Conservation (phyloP, 805 yeast species). For the Pichia cabralensis region DNA sequence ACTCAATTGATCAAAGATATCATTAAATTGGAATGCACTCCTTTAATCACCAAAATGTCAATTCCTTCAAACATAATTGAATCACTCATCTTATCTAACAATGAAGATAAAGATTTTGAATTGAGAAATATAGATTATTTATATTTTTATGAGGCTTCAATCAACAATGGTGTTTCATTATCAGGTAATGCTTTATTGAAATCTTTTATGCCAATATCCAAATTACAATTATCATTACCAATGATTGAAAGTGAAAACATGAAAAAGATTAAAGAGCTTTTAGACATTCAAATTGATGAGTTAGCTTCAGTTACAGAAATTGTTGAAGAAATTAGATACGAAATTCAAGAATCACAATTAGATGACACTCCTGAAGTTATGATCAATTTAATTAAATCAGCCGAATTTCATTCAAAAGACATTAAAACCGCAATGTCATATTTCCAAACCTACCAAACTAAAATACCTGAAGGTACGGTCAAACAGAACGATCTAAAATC, state of each 20-base stretch:
- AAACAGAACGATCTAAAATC: slow-evolving; percentile 15
- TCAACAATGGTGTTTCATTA: slow-evolving; percentile 11
- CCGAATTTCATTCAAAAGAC: slow-evolving; percentile 19
- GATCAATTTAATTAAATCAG: slow-evolving; percentile 13
- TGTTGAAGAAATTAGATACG: slow-evolving; percentile 10
- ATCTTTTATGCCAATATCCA: slow-evolving; percentile 16
- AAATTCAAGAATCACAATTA: slow-evolving; percentile 11
- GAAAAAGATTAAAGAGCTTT: slow-evolving; percentile 2
- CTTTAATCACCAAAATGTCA: slow-evolving; percentile 10
- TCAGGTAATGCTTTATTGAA: slow-evolving; percentile 11
- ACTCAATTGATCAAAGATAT: slow-evolving; percentile 12
- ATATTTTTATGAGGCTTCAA: slow-evolving; percentile 14
- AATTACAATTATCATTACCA: slow-evolving; percentile 6
- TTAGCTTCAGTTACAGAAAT: slow-evolving; percentile 8
- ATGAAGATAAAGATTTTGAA: neutral
- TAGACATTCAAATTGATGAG: slow-evolving; percentile 1
- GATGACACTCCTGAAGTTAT: slow-evolving; percentile 11
- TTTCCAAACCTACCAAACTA: slow-evolving; percentile 18
- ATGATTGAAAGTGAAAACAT: slow-evolving; percentile 10
- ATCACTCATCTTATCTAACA: no score
- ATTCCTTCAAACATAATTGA: slow-evolving; percentile 11
- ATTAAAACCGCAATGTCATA: slow-evolving; percentile 14
- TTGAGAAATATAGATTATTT: slow-evolving; percentile 15
- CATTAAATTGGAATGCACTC: slow-evolving; percentile 13
- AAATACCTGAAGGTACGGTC: slow-evolving; percentile 17